Evolutionary conservation across 2,329 filamentous ascomycete species (phyloP).

Genomic region (Cyphellophora europaea): DNA sequence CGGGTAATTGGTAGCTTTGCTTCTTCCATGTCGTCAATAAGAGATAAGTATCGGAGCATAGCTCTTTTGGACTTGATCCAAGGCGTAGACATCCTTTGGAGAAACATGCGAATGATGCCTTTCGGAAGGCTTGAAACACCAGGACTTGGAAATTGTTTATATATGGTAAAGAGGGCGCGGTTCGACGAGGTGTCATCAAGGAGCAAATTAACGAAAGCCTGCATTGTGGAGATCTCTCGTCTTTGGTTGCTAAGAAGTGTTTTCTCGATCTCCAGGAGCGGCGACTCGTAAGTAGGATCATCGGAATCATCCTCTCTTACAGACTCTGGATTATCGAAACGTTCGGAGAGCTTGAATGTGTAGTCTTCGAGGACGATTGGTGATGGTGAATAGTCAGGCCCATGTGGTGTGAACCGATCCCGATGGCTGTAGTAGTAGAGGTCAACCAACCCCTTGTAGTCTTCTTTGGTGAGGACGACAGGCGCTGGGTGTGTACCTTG

Average conservation of each 20-base stretch:
- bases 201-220: conserved; percentile 30
- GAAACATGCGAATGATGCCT: conserved; percentile 50
- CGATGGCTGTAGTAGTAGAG: conserved; percentile 30
- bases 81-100: conserved; percentile 58
- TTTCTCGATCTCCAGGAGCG: conserved; percentile 24
- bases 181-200: conserved; percentile 34
- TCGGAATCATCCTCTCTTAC: not conserved
- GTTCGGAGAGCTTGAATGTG: conserved; percentile 17
- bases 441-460: conserved; percentile 39
- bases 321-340: conserved; percentile 8
- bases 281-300: conserved; percentile 10
- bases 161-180: conserved; percentile 43
- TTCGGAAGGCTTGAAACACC: conserved; percentile 42
- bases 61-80: conserved; percentile 47
- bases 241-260: conserved; percentile 23
- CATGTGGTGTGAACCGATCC: conserved; percentile 17
- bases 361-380: conserved; percentile 17
- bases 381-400: conserved; percentile 18
- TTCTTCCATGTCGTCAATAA: conserved; percentile 74
- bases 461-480: conserved; percentile 27
- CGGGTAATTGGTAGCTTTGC: conserved; percentile 59
- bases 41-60: conserved; percentile 73
- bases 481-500: not conserved
- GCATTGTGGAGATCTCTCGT: conserved; percentile 14
- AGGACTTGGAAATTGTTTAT: conserved; percentile 43